phyloP scores from a whole-genome alignment of 257 asterid genomes.

The Salvia splendens region DNA sequence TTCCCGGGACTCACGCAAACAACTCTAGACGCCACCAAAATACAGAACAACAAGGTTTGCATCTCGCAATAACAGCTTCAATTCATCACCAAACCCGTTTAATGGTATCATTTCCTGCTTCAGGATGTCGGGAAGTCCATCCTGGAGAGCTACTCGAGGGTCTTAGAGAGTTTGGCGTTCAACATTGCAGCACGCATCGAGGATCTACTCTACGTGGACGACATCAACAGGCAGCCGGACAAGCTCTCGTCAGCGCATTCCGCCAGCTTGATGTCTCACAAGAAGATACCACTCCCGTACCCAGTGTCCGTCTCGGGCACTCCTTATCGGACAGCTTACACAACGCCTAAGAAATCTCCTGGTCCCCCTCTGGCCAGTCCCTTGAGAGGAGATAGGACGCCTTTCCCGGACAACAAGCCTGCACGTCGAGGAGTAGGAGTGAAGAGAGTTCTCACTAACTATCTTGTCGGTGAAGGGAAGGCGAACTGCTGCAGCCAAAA shows the following conservation, averaged over 20 bases:
- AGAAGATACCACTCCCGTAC: conserved; percentile 51
- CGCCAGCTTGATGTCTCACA: conserved; percentile 45
- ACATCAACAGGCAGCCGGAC: conserved; percentile 61
- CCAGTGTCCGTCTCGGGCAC: conserved; percentile 68
- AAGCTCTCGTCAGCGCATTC: conserved; percentile 45
- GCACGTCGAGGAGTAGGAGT: conserved; percentile 64
- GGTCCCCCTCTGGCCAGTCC: conserved; percentile 53
- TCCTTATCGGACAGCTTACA: conserved; percentile 57
- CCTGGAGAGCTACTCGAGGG: conserved; percentile 96
- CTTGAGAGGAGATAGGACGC: conserved; percentile 62
- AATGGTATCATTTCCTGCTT: conserved; percentile 1
- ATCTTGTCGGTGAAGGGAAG: conserved; percentile 65
- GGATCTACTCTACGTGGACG: conserved; percentile 82
- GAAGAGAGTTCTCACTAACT: conserved; percentile 65
- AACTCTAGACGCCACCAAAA: conserved; percentile 73
- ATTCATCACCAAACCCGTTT: background rate
- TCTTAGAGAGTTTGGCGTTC: conserved; percentile 88
- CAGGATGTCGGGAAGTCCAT: conserved; percentile 94
- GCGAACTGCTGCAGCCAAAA: conserved; percentile 32
- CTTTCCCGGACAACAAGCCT: conserved; percentile 49
- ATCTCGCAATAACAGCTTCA: too few species aligned
- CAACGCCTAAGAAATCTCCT: conserved; percentile 68
- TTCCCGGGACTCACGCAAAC: conserved; percentile 83
- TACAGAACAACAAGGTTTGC: conserved; percentile 79
- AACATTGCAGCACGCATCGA: conserved; percentile 77